Base-by-base conservation (phyloP, 495 filamentous ascomycete genomes). In the Aspergillus asperescens region DNA sequence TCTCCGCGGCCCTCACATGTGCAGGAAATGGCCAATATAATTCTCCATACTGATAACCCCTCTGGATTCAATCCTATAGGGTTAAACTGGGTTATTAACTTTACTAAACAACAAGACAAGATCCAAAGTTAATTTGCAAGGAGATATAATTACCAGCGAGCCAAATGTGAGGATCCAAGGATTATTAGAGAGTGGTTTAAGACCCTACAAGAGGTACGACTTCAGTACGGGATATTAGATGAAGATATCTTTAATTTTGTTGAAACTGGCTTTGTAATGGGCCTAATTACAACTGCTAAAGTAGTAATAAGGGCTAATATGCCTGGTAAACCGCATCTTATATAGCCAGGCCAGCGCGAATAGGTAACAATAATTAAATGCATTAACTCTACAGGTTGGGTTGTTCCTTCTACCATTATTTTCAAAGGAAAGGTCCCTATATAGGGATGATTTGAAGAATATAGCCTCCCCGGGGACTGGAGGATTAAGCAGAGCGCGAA, bases 221-320 rank as follows among this genome's bases (percentile, higher is more conserved):
- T 31, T 1, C 64, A 73, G 50, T 64, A 76, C 46, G 55, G 61
- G 6, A 71, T 77, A 44, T 15, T 46, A 13, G 48, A 67, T 25
- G 61, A 65, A 38, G 66, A 77, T 64, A 67, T 71, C 44, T 75
- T 71, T 50, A 78, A 76, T 55, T 76, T 78, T 61, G 66, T 78
- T 57, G 64, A 79, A 58, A 72, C 66, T 51, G 61, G 70, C 49
- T 67, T 76, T 63, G 37, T 63, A 44, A 76, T 79, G 47, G 67
- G 67, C 22, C 42, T 72, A 31, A 63, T 67, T 48, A 32, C 40
- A 8, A 58, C 55, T 35, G 44, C 37, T 27, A 61, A 62, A 50
- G 64, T 72, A 45, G 63, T 43, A 42, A 42, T 45, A 68, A 31
- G 62, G 65, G 51, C 34, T 29, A 5, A 55, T 45, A 41, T 45